Base-by-base conservation (phyloP, 257 asterid genomes). In the Nicotiana benthamiana region DNA sequence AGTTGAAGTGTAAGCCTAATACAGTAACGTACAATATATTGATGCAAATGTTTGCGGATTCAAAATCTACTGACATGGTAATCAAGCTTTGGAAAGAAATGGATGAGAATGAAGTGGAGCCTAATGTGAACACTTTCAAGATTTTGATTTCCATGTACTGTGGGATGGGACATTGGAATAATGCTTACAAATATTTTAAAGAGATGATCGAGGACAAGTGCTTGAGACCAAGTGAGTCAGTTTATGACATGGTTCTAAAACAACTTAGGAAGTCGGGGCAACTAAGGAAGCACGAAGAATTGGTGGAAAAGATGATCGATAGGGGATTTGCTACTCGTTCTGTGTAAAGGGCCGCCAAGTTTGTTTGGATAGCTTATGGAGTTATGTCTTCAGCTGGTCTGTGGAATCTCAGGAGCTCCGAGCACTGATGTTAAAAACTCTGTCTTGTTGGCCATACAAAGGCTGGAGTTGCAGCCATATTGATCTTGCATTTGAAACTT, bases 131-230 rank as follows among this genome's bases (percentile, higher is more conserved):
- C 56, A 92, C 93, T 36, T 95, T 83, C 88, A 89, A 83, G 89
- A 88, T 89, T 80, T 75, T 95, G 77, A 93, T 95, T 22, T 83
- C 92, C 3, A 85, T 93, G 92, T 93, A 88, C 79, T 92, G 93
- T 67, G 81, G 84, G 32, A 92, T 93, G 95, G 97, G 99, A 75
- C 99, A 93, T 61, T 95, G 97, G 98, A 93, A 93, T 82, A 89
- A 91, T 36, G 97, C 97, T 0, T 92, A 91, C 83, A 90, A 84
- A 80, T 92, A 82, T 80, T 89, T 93, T 2, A 89, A 83, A 63
- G 96, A 93, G 90, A 95, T 93, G 98, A 85, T 93, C 0, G 98
- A 92, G 90, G 96, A 92, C 9, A 93, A 90, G 85, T 85, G 92
- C 81, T 80, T 93, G 84, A 92, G 75, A 77, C 98, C 98, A 9